A percentile compares a stretch with the other conserved stretches of the same genome.
These are phyloP conservation scores for Paradendryphiella salina DNA, from an alignment of 2,329 filamentous ascomycete genomes.

Conservation along the genomic window DNA sequence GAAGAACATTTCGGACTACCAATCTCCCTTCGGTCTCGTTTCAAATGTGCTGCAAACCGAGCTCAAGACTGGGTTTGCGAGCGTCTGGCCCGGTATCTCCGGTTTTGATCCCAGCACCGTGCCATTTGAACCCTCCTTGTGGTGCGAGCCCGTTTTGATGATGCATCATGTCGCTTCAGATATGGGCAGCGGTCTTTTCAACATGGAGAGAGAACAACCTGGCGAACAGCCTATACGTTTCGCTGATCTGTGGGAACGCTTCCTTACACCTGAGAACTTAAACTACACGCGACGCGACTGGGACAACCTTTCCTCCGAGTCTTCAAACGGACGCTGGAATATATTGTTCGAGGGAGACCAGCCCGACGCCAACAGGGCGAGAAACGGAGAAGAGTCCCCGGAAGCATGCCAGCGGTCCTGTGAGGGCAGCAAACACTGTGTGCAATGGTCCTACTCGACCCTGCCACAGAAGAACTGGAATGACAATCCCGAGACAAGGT, in stretches of 20 bases:
- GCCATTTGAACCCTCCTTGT: slow-evolving; percentile 52
- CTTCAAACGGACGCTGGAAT: slow-evolving; percentile 38
- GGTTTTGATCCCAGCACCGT: slow-evolving; percentile 37
- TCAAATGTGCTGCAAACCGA: slow-evolving; percentile 52
- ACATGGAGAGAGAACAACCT: slow-evolving; percentile 49
- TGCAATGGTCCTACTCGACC: slow-evolving; percentile 43
- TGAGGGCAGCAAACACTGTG: slow-evolving; percentile 32
- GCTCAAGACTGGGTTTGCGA: slow-evolving; percentile 51
- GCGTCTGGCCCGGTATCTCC: slow-evolving; percentile 51
- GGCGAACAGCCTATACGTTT: slow-evolving; percentile 30
- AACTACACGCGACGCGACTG: slow-evolving; percentile 33
- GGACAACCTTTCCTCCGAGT: slow-evolving; percentile 41
- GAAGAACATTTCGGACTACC: slow-evolving; percentile 52
- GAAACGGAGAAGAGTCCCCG: slow-evolving; percentile 29
- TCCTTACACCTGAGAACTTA: slow-evolving; percentile 35
- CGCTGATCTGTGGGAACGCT: slow-evolving; percentile 35
- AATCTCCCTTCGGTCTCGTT: slow-evolving; percentile 57
- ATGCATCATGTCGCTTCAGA: slow-evolving; percentile 52
- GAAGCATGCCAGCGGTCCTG: slow-evolving; percentile 39
- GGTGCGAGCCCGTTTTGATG: slow-evolving; percentile 40
- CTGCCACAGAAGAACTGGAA: slow-evolving; percentile 33
- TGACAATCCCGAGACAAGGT: slow-evolving; percentile 39
- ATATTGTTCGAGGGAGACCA: slow-evolving; percentile 34
- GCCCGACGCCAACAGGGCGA: slow-evolving; percentile 21
- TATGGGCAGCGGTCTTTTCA: slow-evolving; percentile 51